Base-by-base conservation (phyloP, 306 rosid species). In the Acacia melanoxylon region DNA sequence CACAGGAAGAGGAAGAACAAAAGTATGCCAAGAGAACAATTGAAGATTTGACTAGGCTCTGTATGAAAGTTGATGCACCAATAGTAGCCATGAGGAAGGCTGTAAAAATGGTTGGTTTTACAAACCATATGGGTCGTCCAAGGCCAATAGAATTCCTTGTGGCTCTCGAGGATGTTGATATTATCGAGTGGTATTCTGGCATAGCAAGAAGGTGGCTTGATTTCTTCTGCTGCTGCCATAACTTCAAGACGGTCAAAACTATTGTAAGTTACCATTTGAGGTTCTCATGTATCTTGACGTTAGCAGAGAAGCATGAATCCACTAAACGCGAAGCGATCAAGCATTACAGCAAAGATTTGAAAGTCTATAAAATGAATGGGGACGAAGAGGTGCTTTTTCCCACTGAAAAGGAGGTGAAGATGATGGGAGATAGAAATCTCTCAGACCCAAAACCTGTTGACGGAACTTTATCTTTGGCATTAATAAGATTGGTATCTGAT, bases 261-360 rank as follows among this genome's bases (percentile, higher is more conserved):
- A 72, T 91, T 80, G 95, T 93, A 33, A 82, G 82, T 72, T 94
- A 93, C 89, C 98, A 94, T 85, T 68, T 94, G 88, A 92, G 97
- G 86, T 94, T 94, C 87, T 94, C 98, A 29, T 95, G 98, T 76
- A 90, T 95, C 72, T 79, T 92, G 89, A 92, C 97, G 72, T 72
- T 95, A 79, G 98, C 98, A 19, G 97, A 93, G 87, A 92, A 93
- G 83, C 97, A 93, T 76, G 97, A 91, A 81, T 91, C 97, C 65
- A 86, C 97, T 45, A 95, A 95, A 88, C 81, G 74, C 2, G 94
- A 93, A 85, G 90, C 93, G 51, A 93, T 93, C 80, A 89, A 86
- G 82, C 94, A 88, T 83, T 95, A 83, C 72, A 90, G 91, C 81
- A 95, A 95, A 85, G 98, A 95, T 90, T 86, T 95, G 89, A 93